phyloP scores from a whole-genome alignment of 176 grass and related monocot genomes.

The Puya raimondii region DNA sequence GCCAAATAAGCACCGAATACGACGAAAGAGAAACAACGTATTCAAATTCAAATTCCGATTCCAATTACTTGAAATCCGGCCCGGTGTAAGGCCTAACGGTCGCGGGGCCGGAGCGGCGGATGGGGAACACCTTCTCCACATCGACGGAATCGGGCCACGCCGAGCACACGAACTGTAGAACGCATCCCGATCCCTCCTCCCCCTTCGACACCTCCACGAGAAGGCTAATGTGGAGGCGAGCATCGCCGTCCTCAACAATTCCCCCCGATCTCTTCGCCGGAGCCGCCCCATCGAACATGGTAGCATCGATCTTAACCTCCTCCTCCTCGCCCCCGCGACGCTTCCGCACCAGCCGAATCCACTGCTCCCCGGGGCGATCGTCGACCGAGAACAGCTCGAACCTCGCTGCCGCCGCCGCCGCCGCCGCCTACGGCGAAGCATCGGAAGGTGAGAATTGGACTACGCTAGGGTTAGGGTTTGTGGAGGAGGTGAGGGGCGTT shows the following conservation, averaged over 20 bases:
- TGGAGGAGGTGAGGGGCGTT: background rate
- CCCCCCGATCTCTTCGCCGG: slow-evolving; percentile 37
- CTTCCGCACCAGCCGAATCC: slow-evolving; percentile 32
- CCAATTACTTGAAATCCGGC: slow-evolving; percentile 47
- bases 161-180: slow-evolving; percentile 54
- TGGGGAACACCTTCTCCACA: slow-evolving; percentile 50
- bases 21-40: background rate
- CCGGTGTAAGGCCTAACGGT: slow-evolving; percentile 41
- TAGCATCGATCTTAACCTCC: slow-evolving; percentile 60
- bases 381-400: slow-evolving; percentile 37
- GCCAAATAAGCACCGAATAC: too few species aligned
- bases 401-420: background rate
- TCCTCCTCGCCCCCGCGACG: slow-evolving; percentile 18
- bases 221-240: slow-evolving; percentile 61
- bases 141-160: slow-evolving; percentile 78
- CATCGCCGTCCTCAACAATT: slow-evolving; percentile 8
- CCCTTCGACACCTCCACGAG: slow-evolving; percentile 49
- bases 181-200: slow-evolving; percentile 14
- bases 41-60: background rate
- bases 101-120: slow-evolving; percentile 11
- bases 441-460: background rate
- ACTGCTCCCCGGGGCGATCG: slow-evolving; percentile 46
- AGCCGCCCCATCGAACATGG: slow-evolving; percentile 54
- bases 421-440: too few species aligned
- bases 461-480: background rate